Evolutionary conservation across 1,284 basidiomycete genomes (phyloP).

Genomic region (Pisolithus thermaeus): DNA sequence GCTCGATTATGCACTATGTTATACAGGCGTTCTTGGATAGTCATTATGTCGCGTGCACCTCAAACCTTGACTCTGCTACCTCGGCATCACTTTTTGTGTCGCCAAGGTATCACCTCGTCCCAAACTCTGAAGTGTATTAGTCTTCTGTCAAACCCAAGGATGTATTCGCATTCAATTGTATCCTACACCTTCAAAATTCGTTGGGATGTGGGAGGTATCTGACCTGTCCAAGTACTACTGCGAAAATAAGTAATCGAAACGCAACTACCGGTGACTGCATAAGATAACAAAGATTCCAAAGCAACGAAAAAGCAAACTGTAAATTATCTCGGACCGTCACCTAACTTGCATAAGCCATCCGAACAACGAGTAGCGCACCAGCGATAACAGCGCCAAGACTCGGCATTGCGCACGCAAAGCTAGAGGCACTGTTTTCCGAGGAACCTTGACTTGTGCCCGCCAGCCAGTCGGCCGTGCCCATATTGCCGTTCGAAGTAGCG

Average conservation of each 20-base stretch:
- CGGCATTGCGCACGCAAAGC: slow-evolving; percentile 10
- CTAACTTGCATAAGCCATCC: slow-evolving; percentile 4
- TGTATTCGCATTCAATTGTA: too few species aligned
- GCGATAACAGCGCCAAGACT: slow-evolving; percentile 10
- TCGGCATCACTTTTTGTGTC: too few species aligned
- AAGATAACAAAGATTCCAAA: slow-evolving; percentile 15
- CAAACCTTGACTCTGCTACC: too few species aligned
- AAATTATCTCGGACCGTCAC: background rate
- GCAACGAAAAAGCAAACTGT: slow-evolving; percentile 11
- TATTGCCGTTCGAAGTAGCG: slow-evolving; percentile 31
- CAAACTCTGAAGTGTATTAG: too few species aligned
- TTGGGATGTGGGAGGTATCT: background rate
- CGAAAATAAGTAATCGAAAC: background rate
- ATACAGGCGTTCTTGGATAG: too few species aligned
- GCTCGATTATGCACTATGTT: too few species aligned
- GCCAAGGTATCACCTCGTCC: too few species aligned
- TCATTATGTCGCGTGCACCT: too few species aligned
- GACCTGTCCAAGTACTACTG: too few species aligned
- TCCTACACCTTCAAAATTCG: too few species aligned
- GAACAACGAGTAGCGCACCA: slow-evolving; percentile 12
- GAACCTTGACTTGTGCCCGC: slow-evolving; percentile 7
- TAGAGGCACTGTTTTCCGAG: background rate
- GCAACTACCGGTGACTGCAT: slow-evolving; percentile 7
- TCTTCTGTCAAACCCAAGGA: too few species aligned
- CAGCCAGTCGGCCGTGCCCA: slow-evolving; percentile 9